phyloP scores from a whole-genome alignment of 2,329 filamentous ascomycete species.

The Fusarium nodosum region DNA sequence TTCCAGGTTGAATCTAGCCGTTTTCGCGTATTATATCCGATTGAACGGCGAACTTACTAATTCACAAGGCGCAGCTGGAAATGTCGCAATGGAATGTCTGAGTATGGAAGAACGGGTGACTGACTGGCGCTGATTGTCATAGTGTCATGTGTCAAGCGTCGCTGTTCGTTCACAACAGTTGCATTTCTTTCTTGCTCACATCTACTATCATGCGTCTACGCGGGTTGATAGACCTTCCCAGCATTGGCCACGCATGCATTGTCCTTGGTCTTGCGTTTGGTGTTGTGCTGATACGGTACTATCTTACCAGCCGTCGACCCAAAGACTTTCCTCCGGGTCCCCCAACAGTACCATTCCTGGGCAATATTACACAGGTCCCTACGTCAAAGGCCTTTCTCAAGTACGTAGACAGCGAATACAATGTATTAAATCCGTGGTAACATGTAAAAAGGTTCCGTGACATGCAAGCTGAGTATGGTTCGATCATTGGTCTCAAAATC shows the following conservation, averaged over 20 bases:
- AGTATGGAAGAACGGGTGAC: no score
- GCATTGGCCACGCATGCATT: not conserved
- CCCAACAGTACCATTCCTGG: slow-evolving; percentile 41
- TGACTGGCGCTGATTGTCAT: no score
- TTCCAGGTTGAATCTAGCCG: no score
- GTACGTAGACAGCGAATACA: slow-evolving; percentile 47
- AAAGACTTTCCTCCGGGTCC: slow-evolving; percentile 45
- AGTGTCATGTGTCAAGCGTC: not conserved
- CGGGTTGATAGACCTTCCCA: not conserved
- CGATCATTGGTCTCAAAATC: slow-evolving; percentile 52
- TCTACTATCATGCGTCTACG: not conserved
- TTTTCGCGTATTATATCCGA: no score
- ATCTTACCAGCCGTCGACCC: slow-evolving; percentile 28
- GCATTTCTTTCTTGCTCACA: not conserved
- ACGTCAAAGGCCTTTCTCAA: slow-evolving; percentile 48
- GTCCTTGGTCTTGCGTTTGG: not conserved
- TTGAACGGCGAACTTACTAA: no score
- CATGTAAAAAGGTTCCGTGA: slow-evolving; percentile 4
- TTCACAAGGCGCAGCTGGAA: no score
- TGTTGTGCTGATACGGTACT: not conserved
- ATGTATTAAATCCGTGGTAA: not conserved
- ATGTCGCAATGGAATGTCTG: no score
- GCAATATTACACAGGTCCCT: slow-evolving; percentile 50
- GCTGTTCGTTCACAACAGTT: not conserved
- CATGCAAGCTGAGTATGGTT: slow-evolving; percentile 50